Conservation (phyloP, 805 yeast genomes). For the Tetrapisispora fleetii region DNA sequence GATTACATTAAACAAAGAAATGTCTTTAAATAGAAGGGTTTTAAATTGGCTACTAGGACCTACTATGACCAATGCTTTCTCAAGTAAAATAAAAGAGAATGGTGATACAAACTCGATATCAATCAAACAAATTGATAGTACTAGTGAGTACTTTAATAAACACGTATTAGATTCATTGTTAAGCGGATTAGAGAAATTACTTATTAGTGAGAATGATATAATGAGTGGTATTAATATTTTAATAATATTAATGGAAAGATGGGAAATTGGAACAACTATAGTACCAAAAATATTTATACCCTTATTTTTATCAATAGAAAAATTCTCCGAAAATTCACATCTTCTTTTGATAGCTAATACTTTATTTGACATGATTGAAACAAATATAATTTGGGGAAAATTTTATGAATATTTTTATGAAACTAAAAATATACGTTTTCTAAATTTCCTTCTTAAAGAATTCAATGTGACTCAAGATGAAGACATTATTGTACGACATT, state of each 20-base stretch:
- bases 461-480: conserved; percentile 72
- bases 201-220: conserved; percentile 31
- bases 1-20: conserved; percentile 71
- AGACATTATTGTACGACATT: conserved; percentile 68
- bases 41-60: conserved; percentile 94
- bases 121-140: neutral
- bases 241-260: conserved; percentile 73
- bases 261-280: conserved; percentile 81
- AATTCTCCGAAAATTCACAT: conserved; percentile 22
- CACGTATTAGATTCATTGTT: conserved; percentile 45
- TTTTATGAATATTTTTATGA: conserved; percentile 31
- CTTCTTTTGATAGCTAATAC: conserved; percentile 50
- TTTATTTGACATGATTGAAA: conserved; percentile 81
- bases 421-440: conserved; percentile 34
- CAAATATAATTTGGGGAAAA: conserved; percentile 66
- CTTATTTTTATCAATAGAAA: conserved; percentile 41
- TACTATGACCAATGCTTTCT: conserved; percentile 5
- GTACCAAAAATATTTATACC: conserved; percentile 66
- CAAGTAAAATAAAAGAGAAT: conserved; percentile 16
- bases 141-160: conserved; percentile 44
- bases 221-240: conserved; percentile 51
- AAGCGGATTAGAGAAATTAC: conserved; percentile 42
- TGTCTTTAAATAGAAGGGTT: conserved; percentile 87
- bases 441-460: conserved; percentile 48
- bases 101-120: conserved; percentile 11